phyloP scores from a whole-genome alignment of 352 stramenopile genomes.

The Blastocystis sp. region DNA sequence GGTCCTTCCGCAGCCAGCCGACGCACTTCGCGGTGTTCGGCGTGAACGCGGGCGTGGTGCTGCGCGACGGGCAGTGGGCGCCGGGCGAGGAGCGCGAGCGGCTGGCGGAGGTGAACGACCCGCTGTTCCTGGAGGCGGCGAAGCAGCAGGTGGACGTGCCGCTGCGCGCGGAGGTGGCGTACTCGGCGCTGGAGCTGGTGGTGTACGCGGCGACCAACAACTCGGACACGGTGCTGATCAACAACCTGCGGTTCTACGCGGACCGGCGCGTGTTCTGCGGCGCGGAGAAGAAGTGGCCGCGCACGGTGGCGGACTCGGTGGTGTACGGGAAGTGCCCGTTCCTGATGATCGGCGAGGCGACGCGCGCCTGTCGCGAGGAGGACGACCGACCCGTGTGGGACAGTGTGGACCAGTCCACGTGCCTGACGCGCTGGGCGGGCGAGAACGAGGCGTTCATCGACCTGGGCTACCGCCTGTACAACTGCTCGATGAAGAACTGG shows the following conservation, averaged over 20 bases:
- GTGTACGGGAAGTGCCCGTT: slow-evolving; percentile 18
- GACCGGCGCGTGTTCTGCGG: not conserved
- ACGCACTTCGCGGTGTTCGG: not conserved
- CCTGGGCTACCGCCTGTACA: slow-evolving; percentile 5
- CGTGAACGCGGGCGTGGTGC: not conserved
- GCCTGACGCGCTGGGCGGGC: slow-evolving; percentile 2
- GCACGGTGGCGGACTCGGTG: not conserved
- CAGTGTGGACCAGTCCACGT: not conserved
- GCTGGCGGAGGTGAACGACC: not conserved
- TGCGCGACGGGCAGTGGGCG: too few species aligned
- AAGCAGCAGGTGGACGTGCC: not conserved
- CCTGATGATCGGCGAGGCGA: slow-evolving; percentile 2
- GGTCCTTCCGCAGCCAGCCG: not conserved
- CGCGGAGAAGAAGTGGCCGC: slow-evolving; percentile 4
- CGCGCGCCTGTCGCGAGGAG: not conserved
- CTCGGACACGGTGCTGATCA: not conserved
- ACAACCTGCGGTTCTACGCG: slow-evolving; percentile 1
- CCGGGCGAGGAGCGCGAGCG: not conserved
- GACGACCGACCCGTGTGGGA: not conserved
- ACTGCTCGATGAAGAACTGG: slow-evolving; percentile 32
- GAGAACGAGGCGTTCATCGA: slow-evolving; percentile 17
- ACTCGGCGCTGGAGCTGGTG: not conserved
- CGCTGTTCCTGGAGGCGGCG: not conserved
- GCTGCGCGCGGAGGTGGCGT: not conserved
- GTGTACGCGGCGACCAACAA: not conserved